Evolutionary conservation across 1,284 basidiomycete genomes (phyloP), one percentile per base, ranked within the genome.

Genomic region (Vanrija sp.): DNA sequence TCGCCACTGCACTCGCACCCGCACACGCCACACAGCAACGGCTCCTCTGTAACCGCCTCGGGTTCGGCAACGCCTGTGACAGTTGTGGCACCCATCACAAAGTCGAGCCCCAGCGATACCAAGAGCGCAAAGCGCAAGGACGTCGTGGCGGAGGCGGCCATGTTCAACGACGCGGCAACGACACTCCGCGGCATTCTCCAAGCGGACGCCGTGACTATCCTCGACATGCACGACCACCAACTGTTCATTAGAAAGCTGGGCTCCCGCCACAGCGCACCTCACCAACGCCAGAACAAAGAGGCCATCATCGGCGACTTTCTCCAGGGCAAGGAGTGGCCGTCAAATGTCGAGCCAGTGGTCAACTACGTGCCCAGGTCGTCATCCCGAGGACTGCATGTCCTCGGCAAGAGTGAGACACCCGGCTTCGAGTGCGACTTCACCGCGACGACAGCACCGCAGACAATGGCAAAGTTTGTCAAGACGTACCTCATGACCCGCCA

Each of bases 221-320:
- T 73, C 31, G 59, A 63, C 42, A 52, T 69, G 43, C 64, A 63
- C 41, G 68, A 71, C 25, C 70, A 64, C 45, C 66, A 71, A 45
- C 54, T 73, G 14, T 73, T 64, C 54, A 61, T 69, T 23, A 59
- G 60, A 23, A 57, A 54, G 31, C 25, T 42, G 18, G 31, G 47
- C 20, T 51, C 47, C 12, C 47, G 31, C 31, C 31, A 31, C 31
- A 31, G 31, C 12, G 31, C 31, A 14, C 31, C 31, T 31, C 31
- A 31, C 31, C 31, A 31, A 14, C 31, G 31, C 9, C 31, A 59
- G 37, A 58, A 45, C 1, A 68, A 65, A 49, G 67, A 69, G 45
- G 51, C 51, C 8, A 64, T 70, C 41, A 54, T 68, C 18, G 23
- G 45, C 38, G 63, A 67, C 20, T 69, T 66, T 49, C 35, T 68